phyloP scores from a whole-genome alignment of 1,139 yeast genomes.

The Yamadazyma atmosphaerica region DNA sequence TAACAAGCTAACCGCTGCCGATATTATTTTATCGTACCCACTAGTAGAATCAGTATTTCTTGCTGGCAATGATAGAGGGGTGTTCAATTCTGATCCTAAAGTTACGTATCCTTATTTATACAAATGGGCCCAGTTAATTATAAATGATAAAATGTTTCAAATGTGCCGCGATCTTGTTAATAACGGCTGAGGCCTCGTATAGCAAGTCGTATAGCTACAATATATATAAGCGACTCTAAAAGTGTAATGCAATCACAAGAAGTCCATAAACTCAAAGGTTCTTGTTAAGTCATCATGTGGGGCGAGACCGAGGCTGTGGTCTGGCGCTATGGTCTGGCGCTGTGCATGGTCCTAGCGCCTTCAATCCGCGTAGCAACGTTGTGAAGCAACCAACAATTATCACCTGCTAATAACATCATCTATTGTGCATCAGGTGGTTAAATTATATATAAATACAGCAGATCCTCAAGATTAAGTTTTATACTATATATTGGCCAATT shows the following conservation, averaged over 20 bases:
- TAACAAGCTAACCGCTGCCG: constrained; percentile 38
- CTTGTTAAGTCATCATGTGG: no score
- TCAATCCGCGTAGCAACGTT: no score
- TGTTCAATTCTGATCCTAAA: constrained; percentile 10
- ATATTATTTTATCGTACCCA: constrained; percentile 39
- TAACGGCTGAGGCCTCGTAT: constrained; percentile 4
- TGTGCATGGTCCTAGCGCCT: no score
- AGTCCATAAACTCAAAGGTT: no score
- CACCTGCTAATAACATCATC: no score
- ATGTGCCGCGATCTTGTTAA: constrained; percentile 16
- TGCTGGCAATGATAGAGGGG: constrained; percentile 13
- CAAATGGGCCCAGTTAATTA: constrained; percentile 25
- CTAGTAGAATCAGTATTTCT: constrained; percentile 20
- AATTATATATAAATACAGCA: background rate
- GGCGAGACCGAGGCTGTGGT: no score
- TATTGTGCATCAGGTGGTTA: no score
- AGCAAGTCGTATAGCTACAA: background rate
- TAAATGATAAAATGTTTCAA: constrained; percentile 18
- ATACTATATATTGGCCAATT: background rate
- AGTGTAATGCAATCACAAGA: no score
- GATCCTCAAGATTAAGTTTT: background rate
- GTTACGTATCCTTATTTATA: constrained; percentile 24
- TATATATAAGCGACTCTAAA: background rate
- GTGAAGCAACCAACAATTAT: no score
- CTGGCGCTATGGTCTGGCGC: no score